phyloP scores from a whole-genome alignment of 202 grass and related monocot genomes.

The Setaria italica region DNA sequence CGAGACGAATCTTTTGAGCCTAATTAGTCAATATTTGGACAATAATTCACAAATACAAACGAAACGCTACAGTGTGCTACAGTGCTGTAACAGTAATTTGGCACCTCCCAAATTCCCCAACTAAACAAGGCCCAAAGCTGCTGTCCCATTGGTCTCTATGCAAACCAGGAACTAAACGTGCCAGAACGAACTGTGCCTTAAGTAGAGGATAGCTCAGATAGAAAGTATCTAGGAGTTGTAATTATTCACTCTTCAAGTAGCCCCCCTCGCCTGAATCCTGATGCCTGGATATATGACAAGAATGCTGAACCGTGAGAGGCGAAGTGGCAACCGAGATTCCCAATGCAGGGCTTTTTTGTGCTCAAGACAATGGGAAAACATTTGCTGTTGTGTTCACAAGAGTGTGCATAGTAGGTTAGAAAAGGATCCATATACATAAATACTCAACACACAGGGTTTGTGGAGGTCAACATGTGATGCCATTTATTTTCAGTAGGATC shows the following conservation, averaged over 20 bases:
- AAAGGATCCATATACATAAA: not conserved
- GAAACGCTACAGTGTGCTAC: no score
- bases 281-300: not conserved
- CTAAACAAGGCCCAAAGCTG: not conserved
- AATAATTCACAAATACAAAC: no score
- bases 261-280: not conserved
- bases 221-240: no score
- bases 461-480: not conserved
- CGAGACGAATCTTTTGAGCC: no score
- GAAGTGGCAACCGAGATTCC: not conserved
- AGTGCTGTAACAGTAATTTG: no score
- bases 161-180: not conserved
- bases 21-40: no score
- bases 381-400: not conserved
- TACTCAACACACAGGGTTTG: not conserved
- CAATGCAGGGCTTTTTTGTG: not conserved
- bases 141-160: not conserved
- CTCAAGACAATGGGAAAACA: not conserved
- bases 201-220: no score
- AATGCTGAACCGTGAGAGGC: not conserved
- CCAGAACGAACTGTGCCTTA: not conserved
- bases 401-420: not conserved
- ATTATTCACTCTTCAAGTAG: not conserved
- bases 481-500: not conserved
- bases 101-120: no score